phyloP scores from a whole-genome alignment of 2,329 filamentous ascomycete species.

The Podosphaera fusca region DNA sequence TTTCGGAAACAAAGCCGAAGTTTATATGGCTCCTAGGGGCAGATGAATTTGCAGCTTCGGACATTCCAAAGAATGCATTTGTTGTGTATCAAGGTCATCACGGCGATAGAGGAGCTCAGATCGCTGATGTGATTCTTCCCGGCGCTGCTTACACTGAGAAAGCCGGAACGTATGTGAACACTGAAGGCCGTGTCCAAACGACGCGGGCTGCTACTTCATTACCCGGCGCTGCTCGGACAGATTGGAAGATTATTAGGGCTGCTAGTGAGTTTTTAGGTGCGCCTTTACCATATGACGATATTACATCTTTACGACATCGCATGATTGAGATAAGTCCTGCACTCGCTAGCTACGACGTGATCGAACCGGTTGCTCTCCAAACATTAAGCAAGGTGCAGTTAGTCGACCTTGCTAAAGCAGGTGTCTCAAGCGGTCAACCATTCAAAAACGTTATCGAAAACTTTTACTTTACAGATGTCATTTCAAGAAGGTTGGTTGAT shows the following conservation, averaged over 20 bases:
- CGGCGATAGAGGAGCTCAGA: slow-evolving; percentile 76
- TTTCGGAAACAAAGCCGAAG: slow-evolving; percentile 72
- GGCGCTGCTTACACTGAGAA: slow-evolving; percentile 96
- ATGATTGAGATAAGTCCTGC: slow-evolving; percentile 90
- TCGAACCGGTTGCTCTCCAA: slow-evolving; percentile 56
- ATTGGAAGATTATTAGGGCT: slow-evolving; percentile 98
- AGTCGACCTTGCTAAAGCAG: slow-evolving; percentile 86
- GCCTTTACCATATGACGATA: slow-evolving; percentile 78
- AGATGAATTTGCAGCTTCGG: slow-evolving; percentile 64
- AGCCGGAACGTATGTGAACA: slow-evolving; percentile 89
- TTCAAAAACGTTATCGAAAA: slow-evolving; percentile 77
- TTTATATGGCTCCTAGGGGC: slow-evolving; percentile 93
- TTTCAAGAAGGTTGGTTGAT: slow-evolving; percentile 63
- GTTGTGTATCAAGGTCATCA: slow-evolving; percentile 97
- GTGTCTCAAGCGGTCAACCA: slow-evolving; percentile 44
- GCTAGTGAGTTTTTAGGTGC: slow-evolving; percentile 73
- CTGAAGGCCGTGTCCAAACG: slow-evolving; percentile 87
- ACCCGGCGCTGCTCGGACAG: slow-evolving; percentile 72
- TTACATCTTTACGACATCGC: slow-evolving; percentile 70
- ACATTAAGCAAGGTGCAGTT: slow-evolving; percentile 80
- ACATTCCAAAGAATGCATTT: slow-evolving; percentile 89
- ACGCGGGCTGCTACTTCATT: slow-evolving; percentile 73
- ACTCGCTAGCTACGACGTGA: slow-evolving; percentile 69
- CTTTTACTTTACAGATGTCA: slow-evolving; percentile 95
- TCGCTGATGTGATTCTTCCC: slow-evolving; percentile 83